Conservation (phyloP, 352 stramenopile genomes). For the Vaucheria bursata region DNA sequence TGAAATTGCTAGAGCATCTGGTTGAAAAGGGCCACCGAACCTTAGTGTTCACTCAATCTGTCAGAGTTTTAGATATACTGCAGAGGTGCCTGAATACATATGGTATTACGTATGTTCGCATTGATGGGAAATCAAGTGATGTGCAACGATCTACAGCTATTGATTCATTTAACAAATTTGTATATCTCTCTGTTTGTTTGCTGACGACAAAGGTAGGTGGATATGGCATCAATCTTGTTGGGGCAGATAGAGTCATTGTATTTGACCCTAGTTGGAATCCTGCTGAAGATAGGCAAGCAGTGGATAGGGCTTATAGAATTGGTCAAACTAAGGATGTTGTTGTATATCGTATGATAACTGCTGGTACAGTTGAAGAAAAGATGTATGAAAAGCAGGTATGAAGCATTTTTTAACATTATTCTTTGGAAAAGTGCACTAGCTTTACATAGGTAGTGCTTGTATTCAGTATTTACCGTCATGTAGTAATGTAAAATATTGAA, state of each 20-base stretch:
- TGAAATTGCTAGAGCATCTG: slow-evolving; percentile 86
- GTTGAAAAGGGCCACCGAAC: slow-evolving; percentile 82
- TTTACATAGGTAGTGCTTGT: neutral
- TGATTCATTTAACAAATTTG: slow-evolving; percentile 85
- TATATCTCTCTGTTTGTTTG: slow-evolving; percentile 63
- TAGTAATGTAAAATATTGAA: too few species aligned
- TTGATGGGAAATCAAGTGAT: slow-evolving; percentile 92
- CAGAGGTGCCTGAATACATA: slow-evolving; percentile 69
- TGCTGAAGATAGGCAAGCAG: slow-evolving; percentile 75
- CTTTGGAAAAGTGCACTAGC: neutral
- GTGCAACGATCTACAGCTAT: slow-evolving; percentile 79
- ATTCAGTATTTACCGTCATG: neutral
- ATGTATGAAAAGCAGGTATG: slow-evolving; percentile 96
- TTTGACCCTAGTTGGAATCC: slow-evolving; percentile 99
- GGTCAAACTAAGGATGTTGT: slow-evolving; percentile 37
- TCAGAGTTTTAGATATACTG: slow-evolving; percentile 94
- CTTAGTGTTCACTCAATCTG: slow-evolving; percentile 91
- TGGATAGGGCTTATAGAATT: slow-evolving; percentile 37
- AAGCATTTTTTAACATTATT: neutral
- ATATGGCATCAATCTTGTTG: slow-evolving; percentile 88
- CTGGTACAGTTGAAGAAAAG: slow-evolving; percentile 97
- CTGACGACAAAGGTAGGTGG: slow-evolving; percentile 58
- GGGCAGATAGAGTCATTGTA: slow-evolving; percentile 86
- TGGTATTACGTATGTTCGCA: slow-evolving; percentile 60
- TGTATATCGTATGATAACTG: slow-evolving; percentile 41